A percentile compares a stretch with the other conserved stretches of the same genome.
Conservation (phyloP, 208 protist genomes). For the Crithidia mellificae region DNA sequence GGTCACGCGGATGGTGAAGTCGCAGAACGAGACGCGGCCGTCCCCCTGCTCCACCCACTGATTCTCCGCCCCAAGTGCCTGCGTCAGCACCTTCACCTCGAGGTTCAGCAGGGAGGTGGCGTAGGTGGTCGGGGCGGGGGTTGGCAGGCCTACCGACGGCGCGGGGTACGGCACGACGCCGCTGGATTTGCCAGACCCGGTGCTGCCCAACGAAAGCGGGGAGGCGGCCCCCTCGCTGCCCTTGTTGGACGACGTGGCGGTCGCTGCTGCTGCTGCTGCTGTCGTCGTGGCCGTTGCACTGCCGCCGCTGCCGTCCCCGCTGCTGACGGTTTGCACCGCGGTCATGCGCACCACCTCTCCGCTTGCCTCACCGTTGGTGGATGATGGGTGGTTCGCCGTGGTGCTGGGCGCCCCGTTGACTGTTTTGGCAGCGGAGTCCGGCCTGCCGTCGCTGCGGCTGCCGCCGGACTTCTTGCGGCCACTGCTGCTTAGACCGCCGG, state of each 20-base stretch:
- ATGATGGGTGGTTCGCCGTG: neutral
- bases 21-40: conserved; percentile 57
- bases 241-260: neutral
- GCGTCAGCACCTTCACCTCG: conserved; percentile 74
- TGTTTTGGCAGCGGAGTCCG: neutral
- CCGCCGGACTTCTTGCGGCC: neutral
- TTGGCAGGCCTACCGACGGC: conserved; percentile 6
- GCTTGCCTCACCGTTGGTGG: neutral
- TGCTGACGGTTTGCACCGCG: neutral
- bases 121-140: conserved; percentile 1
- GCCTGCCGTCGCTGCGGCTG: neutral
- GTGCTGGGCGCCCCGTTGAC: neutral
- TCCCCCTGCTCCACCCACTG: conserved; percentile 72
- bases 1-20: conserved; percentile 68
- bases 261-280: neutral
- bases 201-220: neutral
- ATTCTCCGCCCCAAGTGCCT: conserved; percentile 68
- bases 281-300: neutral
- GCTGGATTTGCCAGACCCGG: neutral
- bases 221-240: neutral
- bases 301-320: conserved; percentile 1
- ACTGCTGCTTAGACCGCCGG: neutral
- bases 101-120: conserved; percentile 58
- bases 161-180: conserved; percentile 7
- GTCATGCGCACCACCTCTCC: neutral